Evolutionary conservation across 768 basidiomycete species (phyloP), one percentile per base, ranked within the genome.

Genomic region (Phylloporus sp.): DNA sequence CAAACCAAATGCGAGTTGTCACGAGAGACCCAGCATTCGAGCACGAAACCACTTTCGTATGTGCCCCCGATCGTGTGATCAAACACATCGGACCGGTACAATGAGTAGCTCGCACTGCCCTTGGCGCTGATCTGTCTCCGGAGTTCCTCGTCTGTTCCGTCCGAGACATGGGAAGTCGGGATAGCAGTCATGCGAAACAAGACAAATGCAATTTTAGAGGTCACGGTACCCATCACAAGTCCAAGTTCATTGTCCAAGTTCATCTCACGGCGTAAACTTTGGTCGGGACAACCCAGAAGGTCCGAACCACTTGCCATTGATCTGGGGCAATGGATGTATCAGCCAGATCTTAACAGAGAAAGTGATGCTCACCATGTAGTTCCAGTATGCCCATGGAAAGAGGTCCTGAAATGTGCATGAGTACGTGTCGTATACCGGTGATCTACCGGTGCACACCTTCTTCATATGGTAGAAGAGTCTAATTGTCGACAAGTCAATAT

Each of bases 391-490:
- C 67, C 74, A 77, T n/a, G 67, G 66, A 35, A 68, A 68, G 34
- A 70, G 23, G 47, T 74, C 61, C 66, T 64, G 46, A 16, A 44
- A 36, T n/a, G 53, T n/a, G 36, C 29, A 31, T 20, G 8, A 28
- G 12, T 26, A 46, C 32, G 24, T 28, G 27, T 24, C 24, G 22
- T 24, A 20, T 12, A 11, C 11, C 3, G 23, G 32, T 16, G 16
- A 22, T 47, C 29, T 22, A 31, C 35, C 8, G 5, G 20, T 7
- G 45, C 57, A 13, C 34, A 45, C 50, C 44, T 86, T 95, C 71
- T 94, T 95, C 45, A 97, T 70, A 70, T 94, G 82, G 44, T 93
- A 97, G 76, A 88, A 95, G 4, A 82, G 55, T 50, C 45, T 45
- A 23, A 10, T n/a, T 34, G 31, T 16, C 22, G 20, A 20, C 49